Evolutionary conservation across 2,329 filamentous ascomycete genomes (phyloP).

Genomic region (Penicillium sp.): DNA sequence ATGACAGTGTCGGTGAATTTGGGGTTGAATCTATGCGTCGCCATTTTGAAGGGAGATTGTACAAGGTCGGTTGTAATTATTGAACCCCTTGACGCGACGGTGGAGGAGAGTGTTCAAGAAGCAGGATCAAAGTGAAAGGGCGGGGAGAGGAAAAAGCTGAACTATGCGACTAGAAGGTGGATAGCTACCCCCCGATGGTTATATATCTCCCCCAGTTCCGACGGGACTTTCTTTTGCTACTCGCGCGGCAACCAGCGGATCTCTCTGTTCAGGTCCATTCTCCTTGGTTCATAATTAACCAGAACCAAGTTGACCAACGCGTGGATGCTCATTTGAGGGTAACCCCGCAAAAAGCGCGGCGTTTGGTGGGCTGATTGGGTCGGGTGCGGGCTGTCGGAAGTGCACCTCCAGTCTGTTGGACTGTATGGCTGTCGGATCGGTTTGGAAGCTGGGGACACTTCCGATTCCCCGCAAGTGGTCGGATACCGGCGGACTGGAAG

Average conservation of each 20-base stretch:
- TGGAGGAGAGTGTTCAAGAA: neutral
- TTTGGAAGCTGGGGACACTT: conserved; percentile 21
- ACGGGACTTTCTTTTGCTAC: conserved; percentile 15
- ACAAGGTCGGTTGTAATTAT: neutral
- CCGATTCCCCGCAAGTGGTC: conserved; percentile 27
- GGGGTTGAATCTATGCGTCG: conserved; percentile 48
- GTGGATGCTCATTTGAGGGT: conserved; percentile 26
- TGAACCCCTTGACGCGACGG: neutral
- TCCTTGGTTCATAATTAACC: neutral
- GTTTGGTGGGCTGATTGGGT: conserved; percentile 19
- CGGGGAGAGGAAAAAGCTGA: neutral
- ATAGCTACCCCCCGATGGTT: conserved; percentile 5
- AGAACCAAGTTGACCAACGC: conserved; percentile 21
- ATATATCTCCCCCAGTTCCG: conserved; percentile 23
- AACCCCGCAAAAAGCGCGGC: conserved; percentile 25
- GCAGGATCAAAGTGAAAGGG: neutral
- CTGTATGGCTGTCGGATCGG: conserved; percentile 13
- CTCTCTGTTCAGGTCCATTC: neutral
- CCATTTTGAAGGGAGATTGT: conserved; percentile 24
- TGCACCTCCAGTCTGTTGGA: neutral
- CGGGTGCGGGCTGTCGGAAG: conserved; percentile 12
- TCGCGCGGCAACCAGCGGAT: conserved; percentile 13
- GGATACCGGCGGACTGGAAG: conserved; percentile 2
- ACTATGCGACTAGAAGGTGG: neutral
- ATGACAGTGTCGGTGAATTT: conserved; percentile 70